These are phyloP conservation scores for Saccharomyces hybrid DNA, from an alignment of 1,139 yeast species.

Conservation along the genomic window DNA sequence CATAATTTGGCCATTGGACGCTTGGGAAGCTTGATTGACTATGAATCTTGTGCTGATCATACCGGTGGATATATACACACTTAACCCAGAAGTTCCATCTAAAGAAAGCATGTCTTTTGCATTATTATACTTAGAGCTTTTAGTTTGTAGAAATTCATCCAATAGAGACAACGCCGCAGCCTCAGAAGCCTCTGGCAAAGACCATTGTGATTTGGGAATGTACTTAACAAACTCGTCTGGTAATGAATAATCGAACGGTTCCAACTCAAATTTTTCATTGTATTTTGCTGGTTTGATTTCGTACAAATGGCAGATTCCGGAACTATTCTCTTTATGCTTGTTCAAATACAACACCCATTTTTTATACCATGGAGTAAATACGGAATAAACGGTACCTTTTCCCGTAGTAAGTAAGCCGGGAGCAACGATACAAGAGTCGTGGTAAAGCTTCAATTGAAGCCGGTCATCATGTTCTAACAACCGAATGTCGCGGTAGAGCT, in stretches of 20 bases:
- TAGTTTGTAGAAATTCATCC: not conserved
- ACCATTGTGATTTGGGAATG: not conserved
- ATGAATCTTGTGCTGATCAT: slow-evolving; percentile 36
- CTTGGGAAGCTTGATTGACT: not conserved
- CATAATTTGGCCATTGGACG: not conserved
- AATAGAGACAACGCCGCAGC: not conserved
- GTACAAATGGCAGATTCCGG: not conserved
- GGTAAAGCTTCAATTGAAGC: not conserved
- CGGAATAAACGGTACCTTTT: slow-evolving; percentile 43
- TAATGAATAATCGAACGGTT: not conserved
- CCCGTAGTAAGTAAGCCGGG: slow-evolving; percentile 32
- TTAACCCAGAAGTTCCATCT: slow-evolving; percentile 38
- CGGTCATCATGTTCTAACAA: not conserved
- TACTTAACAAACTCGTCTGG: not conserved
- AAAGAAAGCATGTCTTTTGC: slow-evolving; percentile 25
- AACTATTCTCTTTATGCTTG: slow-evolving; percentile 9
- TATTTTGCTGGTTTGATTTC: not conserved
- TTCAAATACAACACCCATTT: slow-evolving; percentile 38
- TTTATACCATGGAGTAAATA: slow-evolving; percentile 48
- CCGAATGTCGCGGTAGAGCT: not conserved
- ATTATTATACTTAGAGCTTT: slow-evolving; percentile 16
- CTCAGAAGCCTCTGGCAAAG: not conserved
- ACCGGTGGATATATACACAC: slow-evolving; percentile 44
- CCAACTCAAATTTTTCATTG: not conserved
- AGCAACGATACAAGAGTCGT: not conserved